Evolutionary conservation across 768 basidiomycete genomes (phyloP).

Genomic region (Chiua virens): DNA sequence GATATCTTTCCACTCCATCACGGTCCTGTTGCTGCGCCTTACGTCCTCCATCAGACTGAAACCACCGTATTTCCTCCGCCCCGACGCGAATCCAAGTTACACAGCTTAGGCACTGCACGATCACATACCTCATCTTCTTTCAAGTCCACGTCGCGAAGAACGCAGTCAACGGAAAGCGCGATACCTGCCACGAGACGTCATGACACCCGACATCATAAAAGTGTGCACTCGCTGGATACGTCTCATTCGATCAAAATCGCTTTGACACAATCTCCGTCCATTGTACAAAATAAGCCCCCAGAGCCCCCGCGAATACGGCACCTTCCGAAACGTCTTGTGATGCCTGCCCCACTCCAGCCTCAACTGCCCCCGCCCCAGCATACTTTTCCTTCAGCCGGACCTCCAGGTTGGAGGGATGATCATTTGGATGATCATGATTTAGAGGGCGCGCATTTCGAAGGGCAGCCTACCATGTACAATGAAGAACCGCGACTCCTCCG

Average conservation of each 20-base stretch:
- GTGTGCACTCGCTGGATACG: constrained; percentile 7
- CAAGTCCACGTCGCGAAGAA: neutral
- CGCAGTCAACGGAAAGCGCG: constrained; percentile 1
- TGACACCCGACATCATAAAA: constrained; percentile 9
- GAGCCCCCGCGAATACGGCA: constrained; percentile 31
- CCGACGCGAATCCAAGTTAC: constrained; percentile 15
- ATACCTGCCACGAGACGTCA: neutral
- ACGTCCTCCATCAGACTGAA: constrained; percentile 13
- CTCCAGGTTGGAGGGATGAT: constrained; percentile 3
- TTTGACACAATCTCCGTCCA: constrained; percentile 4
- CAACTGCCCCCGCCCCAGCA: constrained; percentile 17
- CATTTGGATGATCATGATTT: constrained; percentile 4
- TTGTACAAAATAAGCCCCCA: constrained; percentile 5
- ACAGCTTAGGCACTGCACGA: constrained; percentile 6
- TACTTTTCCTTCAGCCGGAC: constrained; percentile 6
- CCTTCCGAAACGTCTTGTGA: constrained; percentile 66
- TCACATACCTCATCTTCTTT: constrained; percentile 2
- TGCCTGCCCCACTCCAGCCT: constrained; percentile 67
- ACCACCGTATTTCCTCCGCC: constrained; percentile 22
- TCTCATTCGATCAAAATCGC: constrained; percentile 1
- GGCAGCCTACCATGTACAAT: constrained; percentile 6
- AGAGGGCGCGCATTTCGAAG: constrained; percentile 2
- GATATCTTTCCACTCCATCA: constrained; percentile 7
- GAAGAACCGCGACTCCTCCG: constrained; percentile 21
- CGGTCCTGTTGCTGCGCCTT: constrained; percentile 10